phyloP scores from a whole-genome alignment of 1,139 yeast species.

The Geotrichum carabidarum region DNA sequence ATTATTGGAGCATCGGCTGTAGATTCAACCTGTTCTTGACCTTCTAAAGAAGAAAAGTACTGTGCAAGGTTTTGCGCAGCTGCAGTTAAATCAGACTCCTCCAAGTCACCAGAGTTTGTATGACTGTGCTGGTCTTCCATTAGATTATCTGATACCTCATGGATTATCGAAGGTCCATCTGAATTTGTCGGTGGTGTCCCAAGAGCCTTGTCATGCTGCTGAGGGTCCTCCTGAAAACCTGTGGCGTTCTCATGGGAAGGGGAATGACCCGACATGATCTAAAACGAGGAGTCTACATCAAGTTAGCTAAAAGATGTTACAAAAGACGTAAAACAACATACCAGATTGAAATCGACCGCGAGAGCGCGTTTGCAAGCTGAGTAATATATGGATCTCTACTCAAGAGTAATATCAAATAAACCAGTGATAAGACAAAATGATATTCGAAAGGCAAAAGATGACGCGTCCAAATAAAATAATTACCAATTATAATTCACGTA shows the following conservation, averaged over 20 bases:
- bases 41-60: constrained; percentile 9
- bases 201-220: constrained; percentile 2
- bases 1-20: background rate
- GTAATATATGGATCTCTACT: background rate
- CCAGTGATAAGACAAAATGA: too few species aligned
- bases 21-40: background rate
- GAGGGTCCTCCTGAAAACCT: constrained; percentile 10
- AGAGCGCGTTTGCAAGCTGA: constrained; percentile 1
- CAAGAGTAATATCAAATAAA: background rate
- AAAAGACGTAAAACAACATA: background rate
- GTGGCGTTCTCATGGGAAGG: constrained; percentile 15
- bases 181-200: background rate
- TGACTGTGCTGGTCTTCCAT: background rate
- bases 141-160: background rate
- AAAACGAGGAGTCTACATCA: background rate
- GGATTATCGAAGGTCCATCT: background rate
- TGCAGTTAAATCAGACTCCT: constrained; percentile 9
- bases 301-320: background rate
- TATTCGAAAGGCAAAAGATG: too few species aligned
- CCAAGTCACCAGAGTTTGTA: background rate
- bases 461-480: too few species aligned
- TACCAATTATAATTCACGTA: too few species aligned
- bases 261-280: constrained; percentile 17
- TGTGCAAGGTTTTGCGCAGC: constrained; percentile 14
- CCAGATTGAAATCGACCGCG: constrained; percentile 6